Conservation (phyloP, 2,329 filamentous ascomycete species). For the Sordariomycetes sp. region DNA sequence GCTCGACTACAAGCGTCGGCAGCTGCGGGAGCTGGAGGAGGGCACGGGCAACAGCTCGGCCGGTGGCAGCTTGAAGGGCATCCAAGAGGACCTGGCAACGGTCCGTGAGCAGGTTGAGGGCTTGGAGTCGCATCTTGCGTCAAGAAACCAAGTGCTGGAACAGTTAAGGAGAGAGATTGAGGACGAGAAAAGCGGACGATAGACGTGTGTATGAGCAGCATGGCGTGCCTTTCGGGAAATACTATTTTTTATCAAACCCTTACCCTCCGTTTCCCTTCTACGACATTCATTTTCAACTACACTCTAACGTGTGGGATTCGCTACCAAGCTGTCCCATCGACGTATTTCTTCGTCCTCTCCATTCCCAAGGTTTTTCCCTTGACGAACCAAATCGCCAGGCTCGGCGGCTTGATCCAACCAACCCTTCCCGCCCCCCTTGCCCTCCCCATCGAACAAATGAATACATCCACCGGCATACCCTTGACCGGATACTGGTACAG, state of each 20-base stretch:
- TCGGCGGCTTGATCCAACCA: slow-evolving; percentile 37
- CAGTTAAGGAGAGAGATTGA: slow-evolving; percentile 78
- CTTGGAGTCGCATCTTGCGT: slow-evolving; percentile 71
- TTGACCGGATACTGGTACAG: slow-evolving; percentile 34
- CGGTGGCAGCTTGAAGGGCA: slow-evolving; percentile 65
- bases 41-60: slow-evolving; percentile 59
- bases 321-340: slow-evolving; percentile 37
- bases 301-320: neutral
- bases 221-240: neutral
- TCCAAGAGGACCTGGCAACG: slow-evolving; percentile 77
- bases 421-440: slow-evolving; percentile 39
- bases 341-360: slow-evolving; percentile 33
- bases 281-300: neutral
- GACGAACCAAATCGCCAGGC: slow-evolving; percentile 37
- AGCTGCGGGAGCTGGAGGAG: slow-evolving; percentile 65
- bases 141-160: slow-evolving; percentile 65
- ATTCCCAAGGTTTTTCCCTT: slow-evolving; percentile 42
- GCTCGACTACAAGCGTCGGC: slow-evolving; percentile 85
- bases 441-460: slow-evolving; percentile 40
- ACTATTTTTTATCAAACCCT: too few species aligned
- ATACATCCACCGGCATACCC: slow-evolving; percentile 36
- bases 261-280: too few species aligned
- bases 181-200: slow-evolving; percentile 61
- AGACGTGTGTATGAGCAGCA: slow-evolving; percentile 3
- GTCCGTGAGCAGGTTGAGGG: slow-evolving; percentile 95